Evolutionary conservation across 2,329 filamentous ascomycete genomes (phyloP).

Genomic region (Talaromyces funiculosus): DNA sequence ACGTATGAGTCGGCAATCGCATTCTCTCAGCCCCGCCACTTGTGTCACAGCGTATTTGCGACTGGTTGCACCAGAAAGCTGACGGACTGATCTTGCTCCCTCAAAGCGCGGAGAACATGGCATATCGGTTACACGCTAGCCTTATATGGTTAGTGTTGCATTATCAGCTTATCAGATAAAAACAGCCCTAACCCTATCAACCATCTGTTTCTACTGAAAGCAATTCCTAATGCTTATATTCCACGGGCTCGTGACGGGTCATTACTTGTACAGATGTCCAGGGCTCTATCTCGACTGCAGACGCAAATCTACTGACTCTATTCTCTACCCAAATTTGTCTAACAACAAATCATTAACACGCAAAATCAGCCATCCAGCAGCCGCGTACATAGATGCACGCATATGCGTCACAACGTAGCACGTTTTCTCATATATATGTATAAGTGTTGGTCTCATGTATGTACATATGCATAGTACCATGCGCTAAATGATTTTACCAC

Average conservation of each 20-base stretch:
- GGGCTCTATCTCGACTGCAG: not conserved
- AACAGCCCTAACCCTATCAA: not conserved
- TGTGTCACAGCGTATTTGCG: not conserved
- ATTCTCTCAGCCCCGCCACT: not conserved
- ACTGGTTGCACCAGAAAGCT: not conserved
- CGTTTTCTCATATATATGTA: not conserved
- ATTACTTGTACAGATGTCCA: not conserved
- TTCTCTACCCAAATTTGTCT: not conserved
- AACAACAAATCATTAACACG: not conserved
- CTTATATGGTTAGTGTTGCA: not conserved
- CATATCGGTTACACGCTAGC: not conserved
- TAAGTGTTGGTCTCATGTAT: constrained; percentile 3
- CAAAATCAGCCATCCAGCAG: constrained; percentile 10
- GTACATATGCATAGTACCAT: constrained; percentile 9
- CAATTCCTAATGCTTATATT: no score
- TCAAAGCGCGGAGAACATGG: not conserved
- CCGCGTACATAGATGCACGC: not conserved
- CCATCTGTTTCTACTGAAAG: not conserved
- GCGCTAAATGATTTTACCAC: not conserved
- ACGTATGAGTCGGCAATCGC: not conserved
- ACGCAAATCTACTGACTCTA: not conserved
- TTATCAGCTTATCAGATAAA: not conserved
- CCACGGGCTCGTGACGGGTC: no score
- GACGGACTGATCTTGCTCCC: not conserved
- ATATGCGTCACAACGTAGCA: constrained; percentile 6